Evolutionary conservation across 78 protist species (phyloP), one percentile per base, ranked within the genome.

Genomic region (Dictyostelium purpureum): DNA sequence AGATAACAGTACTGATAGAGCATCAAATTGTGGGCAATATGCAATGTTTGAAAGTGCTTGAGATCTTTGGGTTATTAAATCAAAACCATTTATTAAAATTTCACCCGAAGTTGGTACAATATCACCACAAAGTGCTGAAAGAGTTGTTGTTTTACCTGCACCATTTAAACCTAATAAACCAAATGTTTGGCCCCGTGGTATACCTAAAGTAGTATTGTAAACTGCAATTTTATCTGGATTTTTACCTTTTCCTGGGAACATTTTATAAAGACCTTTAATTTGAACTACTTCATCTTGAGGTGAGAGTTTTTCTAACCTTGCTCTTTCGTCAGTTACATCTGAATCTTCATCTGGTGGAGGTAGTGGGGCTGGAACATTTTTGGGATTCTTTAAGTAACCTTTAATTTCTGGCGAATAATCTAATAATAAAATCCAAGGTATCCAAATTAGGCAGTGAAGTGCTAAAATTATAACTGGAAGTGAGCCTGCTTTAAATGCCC

Each of bases 1-100:
- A 35, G 96, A 92, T n/a, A 97, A 35, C 16, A 54, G 24, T 14
- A 65, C 93, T 80, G 79, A 95, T 19, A 97, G 90, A 6, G 91
- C 65, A 80, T 97, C 97, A 56, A 70, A 83, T 89, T 97, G 98
- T 43, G 97, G 97, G 78, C 98, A 97, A 52, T 16, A 51, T 5
- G 57, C 70, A 24, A 78, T 78, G 31, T 26, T 1, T 18, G 7
- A 37, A 70, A 78, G 57, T 24, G 37, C 59, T n/a, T n/a, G n/a
- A n/a, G n/a, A n/a, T n/a, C n/a, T n/a, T n/a, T n/a, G n/a, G 35
- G 5, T 42, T 1, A 7, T 28, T 26, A 78, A 42, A 6, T 9
- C 10, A 51, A 21, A 43, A 61, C 87, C 87, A 43, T 78, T 61
- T 4, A 78, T 61, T 28, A 26, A 78, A 12, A 56, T 56, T 2